Percentiles rank a stretch among this genome's conserved stretches.
phyloP scores from a whole-genome alignment of 2,329 filamentous ascomycete genomes.

The Apiospora hydei region DNA sequence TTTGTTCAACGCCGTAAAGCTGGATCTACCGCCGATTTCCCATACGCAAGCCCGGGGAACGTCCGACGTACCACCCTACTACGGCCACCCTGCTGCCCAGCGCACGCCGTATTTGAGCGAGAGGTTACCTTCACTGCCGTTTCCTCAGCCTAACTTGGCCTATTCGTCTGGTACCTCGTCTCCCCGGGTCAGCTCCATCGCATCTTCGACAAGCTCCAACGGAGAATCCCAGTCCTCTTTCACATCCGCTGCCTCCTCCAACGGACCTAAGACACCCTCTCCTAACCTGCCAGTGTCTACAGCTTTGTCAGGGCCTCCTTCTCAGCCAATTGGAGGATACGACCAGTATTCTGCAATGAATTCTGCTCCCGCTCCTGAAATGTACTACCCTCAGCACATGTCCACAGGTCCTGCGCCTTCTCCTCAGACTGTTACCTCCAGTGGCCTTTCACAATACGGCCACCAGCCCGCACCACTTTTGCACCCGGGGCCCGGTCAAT shows the following conservation, averaged over 20 bases:
- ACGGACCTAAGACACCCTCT: slow-evolving; percentile 80
- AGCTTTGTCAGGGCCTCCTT: slow-evolving; percentile 49
- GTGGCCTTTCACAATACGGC: slow-evolving; percentile 77
- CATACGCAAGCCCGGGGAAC: slow-evolving; percentile 82
- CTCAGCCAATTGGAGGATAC: slow-evolving; percentile 49
- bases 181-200: slow-evolving; percentile 78
- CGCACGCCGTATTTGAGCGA: slow-evolving; percentile 74
- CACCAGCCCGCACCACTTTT: slow-evolving; percentile 79
- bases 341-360: slow-evolving; percentile 74
- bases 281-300: slow-evolving; percentile 66
- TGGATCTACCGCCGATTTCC: slow-evolving; percentile 90
- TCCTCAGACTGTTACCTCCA: slow-evolving; percentile 79
- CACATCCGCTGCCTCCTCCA: slow-evolving; percentile 62
- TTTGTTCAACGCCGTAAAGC: slow-evolving; percentile 76
- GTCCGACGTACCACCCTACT: slow-evolving; percentile 72
- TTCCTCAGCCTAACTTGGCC: slow-evolving; percentile 73
- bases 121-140: slow-evolving; percentile 74
- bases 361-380: slow-evolving; percentile 73
- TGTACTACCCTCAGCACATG: slow-evolving; percentile 85
- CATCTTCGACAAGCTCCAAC: slow-evolving; percentile 61
- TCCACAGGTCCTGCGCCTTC: slow-evolving; percentile 77
- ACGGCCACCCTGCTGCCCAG: slow-evolving; percentile 71
- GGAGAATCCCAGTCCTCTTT: slow-evolving; percentile 62
- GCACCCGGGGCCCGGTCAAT: slow-evolving; percentile 75
- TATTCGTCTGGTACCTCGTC: slow-evolving; percentile 77